Evolutionary conservation across 2,329 filamentous ascomycete species (phyloP).

Genomic region (Chrysosporium keratinophilum): DNA sequence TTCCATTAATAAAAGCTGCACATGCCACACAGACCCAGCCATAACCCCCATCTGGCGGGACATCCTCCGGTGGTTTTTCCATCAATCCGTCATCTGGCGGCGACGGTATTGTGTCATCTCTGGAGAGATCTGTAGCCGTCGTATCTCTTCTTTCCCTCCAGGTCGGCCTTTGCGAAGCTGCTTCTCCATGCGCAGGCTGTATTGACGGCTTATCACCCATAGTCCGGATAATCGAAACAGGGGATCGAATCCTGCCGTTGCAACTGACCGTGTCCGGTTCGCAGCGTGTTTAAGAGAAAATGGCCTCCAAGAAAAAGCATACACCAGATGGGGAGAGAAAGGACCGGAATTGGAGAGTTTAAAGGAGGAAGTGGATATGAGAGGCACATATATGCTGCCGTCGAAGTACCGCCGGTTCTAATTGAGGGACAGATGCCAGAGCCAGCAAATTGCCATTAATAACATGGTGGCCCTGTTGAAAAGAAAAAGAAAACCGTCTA

Average conservation of each 20-base stretch:
- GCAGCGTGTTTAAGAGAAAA: no score
- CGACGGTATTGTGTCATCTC: constrained; percentile 1
- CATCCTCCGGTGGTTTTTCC: constrained; percentile 27
- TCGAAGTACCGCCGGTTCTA: not conserved
- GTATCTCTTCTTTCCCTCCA: not conserved
- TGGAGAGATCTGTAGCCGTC: not conserved
- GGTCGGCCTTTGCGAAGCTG: not conserved
- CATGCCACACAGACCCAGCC: constrained; percentile 52
- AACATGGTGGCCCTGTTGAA: not conserved
- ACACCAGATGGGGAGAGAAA: not conserved
- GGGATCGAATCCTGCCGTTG: no score
- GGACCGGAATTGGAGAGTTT: not conserved
- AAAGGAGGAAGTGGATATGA: not conserved
- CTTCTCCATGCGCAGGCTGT: not conserved
- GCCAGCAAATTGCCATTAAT: not conserved
- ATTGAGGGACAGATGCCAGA: not conserved
- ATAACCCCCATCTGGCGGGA: constrained; percentile 47
- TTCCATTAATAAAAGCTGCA: constrained; percentile 51
- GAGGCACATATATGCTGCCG: not conserved
- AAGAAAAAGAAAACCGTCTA: not conserved
- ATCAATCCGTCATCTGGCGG: constrained; percentile 17
- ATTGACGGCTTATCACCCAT: not conserved
- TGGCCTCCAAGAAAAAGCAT: no score
- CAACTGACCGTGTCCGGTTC: no score
- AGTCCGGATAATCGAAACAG: not conserved